Evolutionary conservation across 2,329 filamentous ascomycete genomes (phyloP), one percentile per base, ranked within the genome.

Genomic region (Nothophoma quercina): DNA sequence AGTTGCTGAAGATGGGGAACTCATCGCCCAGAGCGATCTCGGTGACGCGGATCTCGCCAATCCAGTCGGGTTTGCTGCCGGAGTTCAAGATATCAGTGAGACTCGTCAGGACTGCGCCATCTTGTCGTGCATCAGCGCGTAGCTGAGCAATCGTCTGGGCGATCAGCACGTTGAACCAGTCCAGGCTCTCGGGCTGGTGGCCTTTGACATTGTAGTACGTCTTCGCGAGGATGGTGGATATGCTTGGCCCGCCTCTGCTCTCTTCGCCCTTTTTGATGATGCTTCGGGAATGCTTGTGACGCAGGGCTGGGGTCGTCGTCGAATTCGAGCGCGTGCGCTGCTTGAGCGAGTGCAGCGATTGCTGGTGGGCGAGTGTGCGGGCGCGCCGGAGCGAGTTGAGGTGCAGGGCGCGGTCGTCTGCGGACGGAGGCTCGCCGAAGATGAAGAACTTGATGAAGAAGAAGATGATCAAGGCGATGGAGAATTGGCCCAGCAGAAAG

Each of bases 371-470:
- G 48, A 92, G 80, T 1, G 89, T 90, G 59, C 88, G 82, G 44
- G 88, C 86, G 52, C 88, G 85, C 21, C 90, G 85, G 62, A 91
- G 87, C 9, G 88, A 88, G 51, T 89, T 90, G 61, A 89, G 86
- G 34, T 89, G 79, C 7, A 90, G 83, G 10, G 91, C 90, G 16
- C 89, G 90, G 47, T 88, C 86, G 59, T 96, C 92, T 56, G 91
- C 83, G 1, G 90, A 91, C 1, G 92, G 91, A 5, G 91, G 87
- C 71, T 98, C 95, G 65, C 95, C 95, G 71, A 99, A 98, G 70
- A 99, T 98, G 84, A 99, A 99, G 85, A 97, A 99, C 74, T 96
- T 96, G 76, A 99, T 98, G 77, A 99, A 98, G 63, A 89, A 91
- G 60, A 92, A 93, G 56, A 99, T 86, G 30, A 99, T 83, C 19